Base-by-base conservation (phyloP, 495 filamentous ascomycete species). In the Aspergillus egyptiacus region DNA sequence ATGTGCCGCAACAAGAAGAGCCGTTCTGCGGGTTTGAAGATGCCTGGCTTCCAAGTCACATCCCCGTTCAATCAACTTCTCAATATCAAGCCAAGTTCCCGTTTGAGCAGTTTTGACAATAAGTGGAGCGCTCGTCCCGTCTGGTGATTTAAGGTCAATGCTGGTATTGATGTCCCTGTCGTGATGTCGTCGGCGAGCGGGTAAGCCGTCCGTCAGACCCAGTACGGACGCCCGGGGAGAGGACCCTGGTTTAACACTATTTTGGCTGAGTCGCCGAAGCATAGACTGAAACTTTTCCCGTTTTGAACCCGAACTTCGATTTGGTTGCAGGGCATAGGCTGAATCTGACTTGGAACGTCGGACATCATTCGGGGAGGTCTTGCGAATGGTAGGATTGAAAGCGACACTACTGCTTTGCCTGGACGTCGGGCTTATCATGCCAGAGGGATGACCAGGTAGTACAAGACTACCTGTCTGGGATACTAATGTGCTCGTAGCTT, bases 1-100 rank as follows among this genome's bases (percentile, higher is more conserved):
- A 44, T 75, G 71, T n/a, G 69, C 53, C 36, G 72, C 72, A 30
- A 77, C 71, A 3, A 67, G 58, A 8, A 75, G 64, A 6, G 72
- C 67, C 27, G 64, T 77, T 20, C 69, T 53, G 11, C 63, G 57
- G 7, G 70, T 68, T 19, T 50, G 28, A 6, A 51, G 36, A 48
- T 76, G 68, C 7, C 62, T 57, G 8, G 58, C 61, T 56, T 73
- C 70, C 15, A 73, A 59, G 40, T 72, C 54, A 44, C 59, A 62
- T 10, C 66, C 58, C 8, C 59, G 63, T 20, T 66, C 61, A 20
- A 76, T 64, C 4, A 76, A 53, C 34, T 58, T 47, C 54, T 72
- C 65, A 35, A 74, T 59, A 35, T 75, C 67, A 7, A 58, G 49
- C 17, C 59, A 56, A 36, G 69, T 60, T 11, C 72, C 69, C 5